Evolutionary conservation across 192 early-diverging fungal genomes (phyloP), one percentile per base, ranked within the genome.

Genomic region (Nowakowskiella sp.): DNA sequence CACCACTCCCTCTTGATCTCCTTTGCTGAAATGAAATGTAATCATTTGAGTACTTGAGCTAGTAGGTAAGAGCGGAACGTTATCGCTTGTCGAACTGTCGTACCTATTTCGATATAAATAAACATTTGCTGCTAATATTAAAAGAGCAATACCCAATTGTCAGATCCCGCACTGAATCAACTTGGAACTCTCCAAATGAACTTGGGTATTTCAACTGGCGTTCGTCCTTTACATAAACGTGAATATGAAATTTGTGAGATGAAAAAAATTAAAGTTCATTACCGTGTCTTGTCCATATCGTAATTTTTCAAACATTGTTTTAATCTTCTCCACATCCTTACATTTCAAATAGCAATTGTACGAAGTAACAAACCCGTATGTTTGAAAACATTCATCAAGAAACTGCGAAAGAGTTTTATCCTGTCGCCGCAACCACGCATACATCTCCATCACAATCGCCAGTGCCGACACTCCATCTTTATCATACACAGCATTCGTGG

Each of bases 401-500:
- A 87, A 88, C 9, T 79, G 72, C 32, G 59, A 61, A 26, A 90
- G 72, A 21, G 61, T 81, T 29, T 65, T 55, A n/a, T 76, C 80
- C 36, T 83, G 53, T 34, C 72, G 71, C 3, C 75, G 66, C 6
- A 84, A 79, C 34, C 58, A 51, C 36, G 36, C 36, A 19, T 13
- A 13, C 61, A 83, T 68, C 61, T 94, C 89, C 21, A 84, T 78
- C 71, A 96, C 85, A 9, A 79, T 63, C 1, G 71, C 89, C 39
- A 90, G 65, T 0, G 92, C 93, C 19, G 83, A 84, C 34, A 96
- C 72, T 44, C 93, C 93, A 56, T 96, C 93, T 68, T 96, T 96
- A 71, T 96, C 91, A 27, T 80, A 76, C 31, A 94, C 91, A 42
- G 78, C 70, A 42, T 78, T 68, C 32, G 78, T 78, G 45, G 82